Conservation (phyloP, 495 filamentous ascomycete genomes). For the Pseudevernia furfuracea region DNA sequence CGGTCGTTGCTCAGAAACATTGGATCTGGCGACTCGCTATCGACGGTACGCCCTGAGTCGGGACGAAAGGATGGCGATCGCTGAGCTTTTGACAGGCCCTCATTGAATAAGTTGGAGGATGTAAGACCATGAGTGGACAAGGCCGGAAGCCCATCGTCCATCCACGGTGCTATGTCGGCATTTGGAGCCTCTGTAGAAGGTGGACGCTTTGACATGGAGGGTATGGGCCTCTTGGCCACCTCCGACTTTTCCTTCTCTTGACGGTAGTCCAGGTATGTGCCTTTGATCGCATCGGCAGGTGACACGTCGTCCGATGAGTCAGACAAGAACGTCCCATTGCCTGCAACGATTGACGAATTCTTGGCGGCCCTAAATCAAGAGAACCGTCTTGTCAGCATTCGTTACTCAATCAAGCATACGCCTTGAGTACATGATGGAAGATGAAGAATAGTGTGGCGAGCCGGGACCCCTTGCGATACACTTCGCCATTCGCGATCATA, state of each 20-base stretch:
- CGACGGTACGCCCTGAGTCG: slow-evolving; percentile 39
- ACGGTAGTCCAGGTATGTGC: slow-evolving; percentile 36
- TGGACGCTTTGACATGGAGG: slow-evolving; percentile 14
- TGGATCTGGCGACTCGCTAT: slow-evolving; percentile 61
- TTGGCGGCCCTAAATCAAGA: slow-evolving; percentile 9
- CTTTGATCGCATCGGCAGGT: slow-evolving; percentile 38
- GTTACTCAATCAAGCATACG: background rate
- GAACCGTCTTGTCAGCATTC: slow-evolving; percentile 10
- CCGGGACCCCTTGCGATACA: background rate
- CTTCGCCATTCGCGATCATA: background rate
- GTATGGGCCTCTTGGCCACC: slow-evolving; percentile 26
- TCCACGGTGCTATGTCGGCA: slow-evolving; percentile 33
- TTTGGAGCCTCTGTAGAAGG: slow-evolving; percentile 26
- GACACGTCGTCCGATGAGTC: slow-evolving; percentile 40
- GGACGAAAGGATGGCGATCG: slow-evolving; percentile 62
- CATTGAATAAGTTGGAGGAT: slow-evolving; percentile 39
- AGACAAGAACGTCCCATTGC: slow-evolving; percentile 36
- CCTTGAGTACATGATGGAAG: background rate
- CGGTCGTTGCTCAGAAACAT: slow-evolving; percentile 64
- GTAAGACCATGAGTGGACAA: slow-evolving; percentile 28
- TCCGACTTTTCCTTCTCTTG: slow-evolving; percentile 36
- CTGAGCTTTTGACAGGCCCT: slow-evolving; percentile 44
- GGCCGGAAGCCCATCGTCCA: slow-evolving; percentile 32
- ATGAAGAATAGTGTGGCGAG: background rate
- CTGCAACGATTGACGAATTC: slow-evolving; percentile 10